Evolutionary conservation across 176 grass and related monocot genomes (phyloP).

Genomic region (Typha latifolia): DNA sequence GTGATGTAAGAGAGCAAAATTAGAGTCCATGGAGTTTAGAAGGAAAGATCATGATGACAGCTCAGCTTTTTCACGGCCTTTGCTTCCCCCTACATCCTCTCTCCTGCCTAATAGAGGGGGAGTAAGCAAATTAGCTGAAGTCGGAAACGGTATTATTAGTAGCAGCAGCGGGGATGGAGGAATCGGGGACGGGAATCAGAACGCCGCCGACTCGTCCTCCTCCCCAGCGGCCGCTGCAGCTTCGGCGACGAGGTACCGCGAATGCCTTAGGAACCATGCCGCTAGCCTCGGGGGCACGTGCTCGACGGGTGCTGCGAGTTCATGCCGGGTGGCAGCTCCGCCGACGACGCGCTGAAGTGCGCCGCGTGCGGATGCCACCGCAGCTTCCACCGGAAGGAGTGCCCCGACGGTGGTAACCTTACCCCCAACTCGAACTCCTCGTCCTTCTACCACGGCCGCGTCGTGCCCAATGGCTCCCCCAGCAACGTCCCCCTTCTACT

Average conservation of each 20-base stretch:
- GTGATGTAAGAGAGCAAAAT: not conserved
- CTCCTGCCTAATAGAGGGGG: slow-evolving; percentile 5
- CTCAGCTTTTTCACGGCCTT: slow-evolving; percentile 50
- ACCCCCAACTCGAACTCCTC: slow-evolving; percentile 15
- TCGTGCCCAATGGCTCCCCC: not conserved
- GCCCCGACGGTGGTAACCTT: not conserved
- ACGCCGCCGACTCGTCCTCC: not conserved
- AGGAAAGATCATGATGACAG: slow-evolving; percentile 40
- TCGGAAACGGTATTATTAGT: too few species aligned
- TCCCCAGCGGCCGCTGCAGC: not conserved
- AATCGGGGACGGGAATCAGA: too few species aligned
- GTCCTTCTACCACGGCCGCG: not conserved
- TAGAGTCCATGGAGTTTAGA: slow-evolving; percentile 50
- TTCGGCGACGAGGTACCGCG: slow-evolving; percentile 54
- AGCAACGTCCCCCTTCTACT: slow-evolving; percentile 21
- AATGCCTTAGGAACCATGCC: slow-evolving; percentile 77
- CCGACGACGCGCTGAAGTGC: slow-evolving; percentile 41
- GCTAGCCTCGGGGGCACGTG: slow-evolving; percentile 81
- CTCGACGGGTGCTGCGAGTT: slow-evolving; percentile 96
- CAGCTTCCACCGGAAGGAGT: slow-evolving; percentile 87
- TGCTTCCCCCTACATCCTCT: slow-evolving; percentile 59
- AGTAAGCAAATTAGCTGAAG: too few species aligned
- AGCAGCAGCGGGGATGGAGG: too few species aligned
- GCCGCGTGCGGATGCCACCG: slow-evolving; percentile 94
- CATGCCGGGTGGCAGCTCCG: slow-evolving; percentile 42